Evolutionary conservation across 176 grass and related monocot species (phyloP).

Genomic region (Triticum monococcum): DNA sequence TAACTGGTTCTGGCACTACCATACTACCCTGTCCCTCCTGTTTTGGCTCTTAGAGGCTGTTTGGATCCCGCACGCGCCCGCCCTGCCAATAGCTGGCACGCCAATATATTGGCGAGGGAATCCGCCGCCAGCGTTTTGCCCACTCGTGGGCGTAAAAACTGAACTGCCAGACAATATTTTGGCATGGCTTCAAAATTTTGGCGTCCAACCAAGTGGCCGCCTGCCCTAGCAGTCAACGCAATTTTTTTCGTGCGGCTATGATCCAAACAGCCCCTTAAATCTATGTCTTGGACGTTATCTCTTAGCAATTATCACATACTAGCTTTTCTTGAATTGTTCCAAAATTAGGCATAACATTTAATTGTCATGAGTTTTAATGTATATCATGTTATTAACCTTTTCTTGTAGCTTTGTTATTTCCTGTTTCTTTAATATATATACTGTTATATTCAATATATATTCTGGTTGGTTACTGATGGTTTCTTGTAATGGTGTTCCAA

Average conservation of each 20-base stretch:
- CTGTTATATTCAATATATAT: not conserved
- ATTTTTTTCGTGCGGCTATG: no score
- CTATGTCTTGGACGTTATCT: not conserved
- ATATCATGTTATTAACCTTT: not conserved
- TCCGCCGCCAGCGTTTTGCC: no score
- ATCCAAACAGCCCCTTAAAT: not conserved
- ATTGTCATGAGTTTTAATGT: not conserved
- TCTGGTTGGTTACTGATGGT: constrained; percentile 34
- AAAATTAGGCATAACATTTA: not conserved
- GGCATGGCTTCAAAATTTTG: no score
- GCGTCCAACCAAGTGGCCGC: no score
- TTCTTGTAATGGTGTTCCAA: constrained; percentile 40
- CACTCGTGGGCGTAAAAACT: no score
- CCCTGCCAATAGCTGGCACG: no score
- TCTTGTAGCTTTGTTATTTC: not conserved
- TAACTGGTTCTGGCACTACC: not conserved
- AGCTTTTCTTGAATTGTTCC: not conserved
- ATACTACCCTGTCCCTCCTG: not conserved
- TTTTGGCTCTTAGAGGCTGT: not conserved
- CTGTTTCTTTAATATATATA: not conserved
- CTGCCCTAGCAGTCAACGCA: no score
- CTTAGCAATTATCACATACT: not conserved
- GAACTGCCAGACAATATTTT: no score
- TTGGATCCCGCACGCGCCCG: no score
- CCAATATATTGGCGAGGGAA: no score